Conservation (phyloP, 2,329 filamentous ascomycete genomes). For the Aspergillus intermedius region DNA sequence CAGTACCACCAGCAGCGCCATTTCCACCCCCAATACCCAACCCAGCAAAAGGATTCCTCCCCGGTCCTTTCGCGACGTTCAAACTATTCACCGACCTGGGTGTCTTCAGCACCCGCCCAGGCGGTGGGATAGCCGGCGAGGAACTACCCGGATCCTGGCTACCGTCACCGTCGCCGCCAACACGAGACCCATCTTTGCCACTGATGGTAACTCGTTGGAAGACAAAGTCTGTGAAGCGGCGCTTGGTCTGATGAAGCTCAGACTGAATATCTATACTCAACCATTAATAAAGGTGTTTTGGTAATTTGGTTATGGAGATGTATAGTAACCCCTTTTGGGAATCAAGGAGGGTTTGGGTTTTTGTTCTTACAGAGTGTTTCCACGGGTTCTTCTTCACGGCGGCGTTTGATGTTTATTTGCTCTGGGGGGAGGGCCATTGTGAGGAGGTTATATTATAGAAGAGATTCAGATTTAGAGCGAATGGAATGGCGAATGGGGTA, state of each 20-base stretch:
- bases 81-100: conserved; percentile 27
- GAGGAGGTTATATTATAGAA: neutral
- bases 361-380: conserved; percentile 44
- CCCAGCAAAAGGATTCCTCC: conserved; percentile 7
- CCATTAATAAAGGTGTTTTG: conserved; percentile 5
- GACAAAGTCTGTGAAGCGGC: conserved; percentile 44
- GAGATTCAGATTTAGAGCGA: neutral
- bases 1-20: conserved; percentile 3
- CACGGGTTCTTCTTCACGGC: conserved; percentile 51
- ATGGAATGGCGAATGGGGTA: neutral
- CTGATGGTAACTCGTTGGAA: conserved; percentile 36
- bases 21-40: neutral
- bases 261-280: conserved; percentile 38
- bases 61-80: conserved; percentile 11
- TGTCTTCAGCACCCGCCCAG: neutral
- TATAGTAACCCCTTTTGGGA: conserved; percentile 6
- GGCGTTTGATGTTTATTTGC: conserved; percentile 50
- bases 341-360: conserved; percentile 4
- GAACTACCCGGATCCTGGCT: conserved; percentile 11
- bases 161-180: conserved; percentile 4
- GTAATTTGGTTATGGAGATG: neutral
- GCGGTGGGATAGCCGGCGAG: neutral
- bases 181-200: neutral
- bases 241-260: conserved; percentile 39
- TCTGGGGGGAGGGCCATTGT: conserved; percentile 44